Percentiles rank a stretch among this genome's conserved stretches.
Evolutionary conservation across 2,329 filamentous ascomycete genomes (phyloP).

Genomic region (Truncatella angustata): DNA sequence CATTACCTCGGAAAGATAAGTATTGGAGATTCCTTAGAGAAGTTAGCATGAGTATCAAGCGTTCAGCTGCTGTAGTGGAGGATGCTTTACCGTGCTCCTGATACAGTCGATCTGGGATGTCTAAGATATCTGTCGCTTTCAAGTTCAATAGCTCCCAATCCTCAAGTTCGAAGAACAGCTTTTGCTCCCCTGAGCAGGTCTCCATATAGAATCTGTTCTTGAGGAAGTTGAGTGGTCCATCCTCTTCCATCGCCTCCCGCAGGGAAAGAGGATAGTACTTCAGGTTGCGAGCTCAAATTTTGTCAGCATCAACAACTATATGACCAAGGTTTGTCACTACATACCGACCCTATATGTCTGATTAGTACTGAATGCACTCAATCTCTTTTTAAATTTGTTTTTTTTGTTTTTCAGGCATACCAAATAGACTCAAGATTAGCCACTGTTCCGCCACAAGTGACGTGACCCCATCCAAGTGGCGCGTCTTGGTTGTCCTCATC

Average conservation of each 20-base stretch:
- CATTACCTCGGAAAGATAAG: constrained; percentile 30
- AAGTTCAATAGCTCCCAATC: constrained; percentile 47
- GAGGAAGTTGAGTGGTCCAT: constrained; percentile 27
- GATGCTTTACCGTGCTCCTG: not conserved
- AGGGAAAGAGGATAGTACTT: constrained; percentile 46
- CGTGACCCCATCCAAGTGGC: constrained; percentile 39
- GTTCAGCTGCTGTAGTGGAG: not conserved
- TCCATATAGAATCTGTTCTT: constrained; percentile 26
- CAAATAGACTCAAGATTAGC: constrained; percentile 49
- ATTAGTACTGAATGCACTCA: not conserved
- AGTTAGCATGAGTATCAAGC: constrained; percentile 26
- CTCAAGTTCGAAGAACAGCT: constrained; percentile 33
- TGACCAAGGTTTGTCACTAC: not conserved
- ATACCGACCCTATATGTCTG: not conserved
- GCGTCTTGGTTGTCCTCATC: constrained; percentile 20
- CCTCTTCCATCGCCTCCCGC: constrained; percentile 24
- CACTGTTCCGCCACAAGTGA: constrained; percentile 43
- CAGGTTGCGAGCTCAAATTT: constrained; percentile 37
- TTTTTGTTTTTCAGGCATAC: constrained; percentile 22
- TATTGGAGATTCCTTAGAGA: constrained; percentile 32
- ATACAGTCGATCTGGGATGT: constrained; percentile 30
- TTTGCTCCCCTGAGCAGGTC: constrained; percentile 27
- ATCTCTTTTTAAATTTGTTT: too few species aligned
- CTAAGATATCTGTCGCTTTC: constrained; percentile 34
- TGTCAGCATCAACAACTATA: not conserved